phyloP scores from a whole-genome alignment of 352 stramenopile genomes.

The Globisporangium carolinianum region DNA sequence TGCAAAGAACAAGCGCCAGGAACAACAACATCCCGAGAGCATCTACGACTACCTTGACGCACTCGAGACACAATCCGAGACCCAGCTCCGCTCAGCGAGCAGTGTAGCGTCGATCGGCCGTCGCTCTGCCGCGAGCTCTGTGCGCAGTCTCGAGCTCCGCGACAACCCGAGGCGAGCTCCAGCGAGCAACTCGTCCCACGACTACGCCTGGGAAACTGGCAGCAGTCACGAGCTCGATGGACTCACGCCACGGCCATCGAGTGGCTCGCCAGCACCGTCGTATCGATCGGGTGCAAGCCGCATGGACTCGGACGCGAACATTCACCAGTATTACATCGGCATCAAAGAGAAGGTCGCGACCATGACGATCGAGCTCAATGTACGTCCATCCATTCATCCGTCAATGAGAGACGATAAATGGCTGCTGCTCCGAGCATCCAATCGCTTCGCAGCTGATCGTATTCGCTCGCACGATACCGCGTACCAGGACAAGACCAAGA shows the following conservation, averaged over 20 bases:
- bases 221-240: neutral
- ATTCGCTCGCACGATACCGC: too few relatives aligned
- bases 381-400: slow-evolving; percentile 12
- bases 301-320: slow-evolving; percentile 25
- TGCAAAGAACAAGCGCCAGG: slow-evolving; percentile 9
- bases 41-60: slow-evolving; percentile 82
- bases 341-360: slow-evolving; percentile 80
- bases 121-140: slow-evolving; percentile 5
- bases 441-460: neutral
- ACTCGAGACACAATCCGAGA: slow-evolving; percentile 54
- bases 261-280: slow-evolving; percentile 20
- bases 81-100: slow-evolving; percentile 31
- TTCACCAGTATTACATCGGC: slow-evolving; percentile 53
- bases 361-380: slow-evolving; percentile 72
- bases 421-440: too few relatives aligned
- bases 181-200: slow-evolving; percentile 7
- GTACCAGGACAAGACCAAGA: slow-evolving; percentile 74
- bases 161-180: slow-evolving; percentile 9
- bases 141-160: slow-evolving; percentile 8
- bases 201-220: slow-evolving; percentile 31
- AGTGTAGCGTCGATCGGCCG: slow-evolving; percentile 9
- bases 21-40: slow-evolving; percentile 10
- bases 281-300: slow-evolving; percentile 27
- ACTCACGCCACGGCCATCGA: slow-evolving; percentile 1
- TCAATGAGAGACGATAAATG: neutral